Percentiles rank a stretch among this genome's conserved stretches.
These are phyloP conservation scores for Coemansia sp. DNA, from an alignment of 192 early-diverging fungal genomes.

Conservation along the genomic window DNA sequence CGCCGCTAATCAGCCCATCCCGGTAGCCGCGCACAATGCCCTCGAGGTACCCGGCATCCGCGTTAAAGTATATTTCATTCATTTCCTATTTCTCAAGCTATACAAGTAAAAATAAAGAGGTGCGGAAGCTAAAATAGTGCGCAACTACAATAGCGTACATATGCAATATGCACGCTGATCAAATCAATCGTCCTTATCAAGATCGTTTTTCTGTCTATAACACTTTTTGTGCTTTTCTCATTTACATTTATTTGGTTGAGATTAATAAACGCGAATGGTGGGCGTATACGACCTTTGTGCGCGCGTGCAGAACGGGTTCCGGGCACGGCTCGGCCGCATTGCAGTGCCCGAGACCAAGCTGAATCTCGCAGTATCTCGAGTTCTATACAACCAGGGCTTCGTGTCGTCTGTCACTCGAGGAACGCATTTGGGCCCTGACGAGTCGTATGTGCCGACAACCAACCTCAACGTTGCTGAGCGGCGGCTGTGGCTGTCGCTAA, in stretches of 20 bases:
- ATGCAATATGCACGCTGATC: background rate
- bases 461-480: conserved; percentile 80
- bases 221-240: background rate
- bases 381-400: conserved; percentile 92
- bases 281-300: conserved; percentile 82
- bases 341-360: conserved; percentile 87
- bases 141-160: background rate
- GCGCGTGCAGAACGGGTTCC: conserved; percentile 88
- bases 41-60: conserved; percentile 88
- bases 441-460: conserved; percentile 67
- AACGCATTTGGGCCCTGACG: conserved; percentile 75
- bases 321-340: conserved; percentile 73
- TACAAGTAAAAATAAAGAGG: background rate
- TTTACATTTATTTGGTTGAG: background rate
- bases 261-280: conserved; percentile 57
- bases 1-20: conserved; percentile 74
- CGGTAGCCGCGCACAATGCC: conserved; percentile 94
- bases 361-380: conserved; percentile 79
- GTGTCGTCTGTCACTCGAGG: conserved; percentile 76
- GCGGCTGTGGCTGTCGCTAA: conserved; percentile 90
- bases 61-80: conserved; percentile 73
- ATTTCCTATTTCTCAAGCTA: conserved; percentile 12
- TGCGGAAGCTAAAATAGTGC: background rate
- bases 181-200: background rate
- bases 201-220: background rate